Evolutionary conservation across 2,329 filamentous ascomycete species (phyloP).

Genomic region (Fusarium sp.): DNA sequence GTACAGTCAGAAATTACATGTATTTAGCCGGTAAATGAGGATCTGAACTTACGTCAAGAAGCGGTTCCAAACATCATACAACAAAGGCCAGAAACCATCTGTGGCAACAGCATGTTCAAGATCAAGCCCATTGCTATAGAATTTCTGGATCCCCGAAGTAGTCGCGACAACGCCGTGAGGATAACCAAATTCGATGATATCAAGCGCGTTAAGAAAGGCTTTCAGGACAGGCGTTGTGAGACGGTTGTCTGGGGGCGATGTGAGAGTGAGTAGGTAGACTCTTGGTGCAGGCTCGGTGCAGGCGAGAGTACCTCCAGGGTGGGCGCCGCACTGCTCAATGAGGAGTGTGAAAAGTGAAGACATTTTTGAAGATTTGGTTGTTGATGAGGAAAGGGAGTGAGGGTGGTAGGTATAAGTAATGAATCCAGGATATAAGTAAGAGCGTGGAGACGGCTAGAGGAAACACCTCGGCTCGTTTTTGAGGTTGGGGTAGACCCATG

Average conservation of each 20-base stretch:
- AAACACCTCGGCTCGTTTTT: conserved; percentile 39
- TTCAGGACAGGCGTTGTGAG: conserved; percentile 75
- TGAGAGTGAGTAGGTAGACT: conserved; percentile 79
- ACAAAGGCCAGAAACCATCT: conserved; percentile 69
- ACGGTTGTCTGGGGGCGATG: conserved; percentile 79
- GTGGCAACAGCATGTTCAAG: conserved; percentile 72
- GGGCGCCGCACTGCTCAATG: conserved; percentile 60
- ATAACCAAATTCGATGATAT: conserved; percentile 76
- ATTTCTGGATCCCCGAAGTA: conserved; percentile 79
- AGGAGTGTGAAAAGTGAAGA: conserved; percentile 60
- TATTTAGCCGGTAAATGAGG: too few relatives aligned
- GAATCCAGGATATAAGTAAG: conserved; percentile 6
- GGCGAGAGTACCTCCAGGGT: conserved; percentile 68
- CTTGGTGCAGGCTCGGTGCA: conserved; percentile 69
- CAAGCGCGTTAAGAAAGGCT: conserved; percentile 75
- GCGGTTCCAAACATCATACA: conserved; percentile 74
- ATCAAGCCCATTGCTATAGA: conserved; percentile 87
- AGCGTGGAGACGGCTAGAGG: conserved; percentile 12
- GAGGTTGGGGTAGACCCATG: conserved; percentile 8
- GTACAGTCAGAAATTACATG: background rate
- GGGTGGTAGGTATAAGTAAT: conserved; percentile 9
- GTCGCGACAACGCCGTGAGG: conserved; percentile 80
- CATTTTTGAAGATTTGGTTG: conserved; percentile 15
- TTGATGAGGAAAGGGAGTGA: background rate
- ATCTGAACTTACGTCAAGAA: conserved; percentile 54